phyloP scores from a whole-genome alignment of 1,139 yeast species.

The Suhomyces coccinellae region DNA sequence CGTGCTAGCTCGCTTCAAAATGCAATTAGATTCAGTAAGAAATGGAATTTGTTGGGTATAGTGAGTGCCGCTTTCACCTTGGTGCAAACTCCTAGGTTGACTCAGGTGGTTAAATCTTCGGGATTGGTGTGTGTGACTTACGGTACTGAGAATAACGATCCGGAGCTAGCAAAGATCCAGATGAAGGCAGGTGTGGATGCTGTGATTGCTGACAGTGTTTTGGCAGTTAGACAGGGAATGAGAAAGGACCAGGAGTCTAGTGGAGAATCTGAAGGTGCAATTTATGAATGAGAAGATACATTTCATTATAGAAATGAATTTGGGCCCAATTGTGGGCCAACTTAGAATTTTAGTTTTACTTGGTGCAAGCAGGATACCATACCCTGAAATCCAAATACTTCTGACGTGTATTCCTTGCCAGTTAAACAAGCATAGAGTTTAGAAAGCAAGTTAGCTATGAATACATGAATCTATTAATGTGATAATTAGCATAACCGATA shows the following conservation, averaged over 20 bases:
- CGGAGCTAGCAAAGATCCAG: slow-evolving; percentile 80
- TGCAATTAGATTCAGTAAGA: slow-evolving; percentile 86
- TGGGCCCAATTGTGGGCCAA: too few relatives aligned
- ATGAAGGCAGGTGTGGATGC: slow-evolving; percentile 97
- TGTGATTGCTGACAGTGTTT: slow-evolving; percentile 91
- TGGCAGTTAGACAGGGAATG: slow-evolving; percentile 87
- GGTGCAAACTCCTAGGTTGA: slow-evolving; percentile 83
- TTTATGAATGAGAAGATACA: too few relatives aligned
- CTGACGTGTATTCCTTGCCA: too few relatives aligned
- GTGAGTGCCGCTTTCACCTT: slow-evolving; percentile 88
- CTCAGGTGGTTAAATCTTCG: slow-evolving; percentile 82
- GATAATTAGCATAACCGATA: too few relatives aligned
- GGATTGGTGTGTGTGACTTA: slow-evolving; percentile 95
- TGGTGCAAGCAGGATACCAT: too few relatives aligned
- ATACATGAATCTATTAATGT: too few relatives aligned
- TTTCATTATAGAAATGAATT: too few relatives aligned
- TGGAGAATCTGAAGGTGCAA: too few relatives aligned
- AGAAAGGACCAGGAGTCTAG: slow-evolving; percentile 33
- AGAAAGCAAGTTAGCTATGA: too few relatives aligned
- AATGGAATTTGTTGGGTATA: slow-evolving; percentile 90
- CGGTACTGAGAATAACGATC: slow-evolving; percentile 82
- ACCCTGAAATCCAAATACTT: too few relatives aligned
- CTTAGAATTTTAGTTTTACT: too few relatives aligned
- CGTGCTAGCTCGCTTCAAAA: slow-evolving; percentile 87
- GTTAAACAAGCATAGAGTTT: too few relatives aligned